phyloP scores from a whole-genome alignment of 2,329 filamentous ascomycete genomes.

The Fusarium sarcochroum region DNA sequence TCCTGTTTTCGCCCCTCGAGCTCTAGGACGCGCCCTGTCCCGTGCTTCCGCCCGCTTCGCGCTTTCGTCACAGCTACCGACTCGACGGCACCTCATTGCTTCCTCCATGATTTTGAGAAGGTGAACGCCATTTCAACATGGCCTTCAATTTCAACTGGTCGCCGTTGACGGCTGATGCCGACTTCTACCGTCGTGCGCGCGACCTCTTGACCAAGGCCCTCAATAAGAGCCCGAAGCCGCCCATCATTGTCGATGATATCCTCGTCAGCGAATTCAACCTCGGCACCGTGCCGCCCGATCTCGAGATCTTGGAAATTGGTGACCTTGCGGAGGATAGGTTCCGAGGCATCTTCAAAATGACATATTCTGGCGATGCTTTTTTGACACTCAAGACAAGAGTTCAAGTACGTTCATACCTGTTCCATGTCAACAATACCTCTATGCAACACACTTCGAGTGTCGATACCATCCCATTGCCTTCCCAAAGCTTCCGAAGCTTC shows the following conservation, averaged over 20 bases:
- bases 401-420: slow-evolving; percentile 72
- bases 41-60: slow-evolving; percentile 26
- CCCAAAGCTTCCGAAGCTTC: slow-evolving; percentile 7
- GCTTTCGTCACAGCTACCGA: slow-evolving; percentile 40
- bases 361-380: slow-evolving; percentile 94
- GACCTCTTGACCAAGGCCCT: slow-evolving; percentile 94
- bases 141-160: slow-evolving; percentile 99
- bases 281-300: slow-evolving; percentile 91
- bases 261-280: slow-evolving; percentile 98
- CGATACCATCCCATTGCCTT: slow-evolving; percentile 2
- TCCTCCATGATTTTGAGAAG: slow-evolving; percentile 54
- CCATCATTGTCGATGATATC: slow-evolving; percentile 99
- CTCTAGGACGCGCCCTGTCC: slow-evolving; percentile 35
- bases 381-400: slow-evolving; percentile 95
- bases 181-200: slow-evolving; percentile 89
- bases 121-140: slow-evolving; percentile 75
- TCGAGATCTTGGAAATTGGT: slow-evolving; percentile 98
- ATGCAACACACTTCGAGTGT: slow-evolving; percentile 7
- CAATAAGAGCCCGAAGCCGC: slow-evolving; percentile 98
- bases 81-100: slow-evolving; percentile 43
- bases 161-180: slow-evolving; percentile 94
- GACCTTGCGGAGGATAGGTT: slow-evolving; percentile 98
- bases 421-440: slow-evolving; percentile 7
- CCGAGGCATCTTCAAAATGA: slow-evolving; percentile 99
- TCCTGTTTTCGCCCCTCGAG: slow-evolving; percentile 25